Conservation (phyloP, 176 grass and related monocot species). For the Rhynchospora pubera region DNA sequence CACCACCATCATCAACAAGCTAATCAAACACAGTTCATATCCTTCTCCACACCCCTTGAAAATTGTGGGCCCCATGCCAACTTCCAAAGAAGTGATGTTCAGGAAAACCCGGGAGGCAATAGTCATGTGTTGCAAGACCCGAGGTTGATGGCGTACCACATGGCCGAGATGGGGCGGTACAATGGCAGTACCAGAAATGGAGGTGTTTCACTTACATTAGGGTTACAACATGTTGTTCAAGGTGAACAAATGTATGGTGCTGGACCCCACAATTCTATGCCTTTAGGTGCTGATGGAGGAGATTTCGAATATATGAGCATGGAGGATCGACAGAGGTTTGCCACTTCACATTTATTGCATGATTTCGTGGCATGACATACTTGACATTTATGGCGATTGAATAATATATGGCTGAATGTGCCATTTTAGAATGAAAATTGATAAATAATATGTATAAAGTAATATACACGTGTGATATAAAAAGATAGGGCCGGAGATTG, state of each 20-base stretch:
- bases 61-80: conserved; percentile 23
- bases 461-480: conserved; percentile 34
- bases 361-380: conserved; percentile 71
- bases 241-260: conserved; percentile 28
- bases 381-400: background rate
- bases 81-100: conserved; percentile 17
- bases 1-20: background rate
- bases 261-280: conserved; percentile 2
- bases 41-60: conserved; percentile 46
- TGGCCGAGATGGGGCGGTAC: conserved; percentile 38
- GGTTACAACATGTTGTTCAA: conserved; percentile 69
- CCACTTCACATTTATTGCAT: conserved; percentile 69
- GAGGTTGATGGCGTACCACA: conserved; percentile 65
- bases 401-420: conserved; percentile 36
- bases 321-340: conserved; percentile 60
- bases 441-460: conserved; percentile 35
- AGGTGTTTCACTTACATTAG: conserved; percentile 79
- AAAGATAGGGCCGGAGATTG: conserved; percentile 25
- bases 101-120: background rate
- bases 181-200: conserved; percentile 17
- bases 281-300: conserved; percentile 25
- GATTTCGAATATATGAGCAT: conserved; percentile 66
- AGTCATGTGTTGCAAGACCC: conserved; percentile 50
- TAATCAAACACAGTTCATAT: conserved; percentile 28
- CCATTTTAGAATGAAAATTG: conserved; percentile 9